phyloP scores from a whole-genome alignment of 2,329 filamentous ascomycete genomes.

The Xylaria hypoxylon region DNA sequence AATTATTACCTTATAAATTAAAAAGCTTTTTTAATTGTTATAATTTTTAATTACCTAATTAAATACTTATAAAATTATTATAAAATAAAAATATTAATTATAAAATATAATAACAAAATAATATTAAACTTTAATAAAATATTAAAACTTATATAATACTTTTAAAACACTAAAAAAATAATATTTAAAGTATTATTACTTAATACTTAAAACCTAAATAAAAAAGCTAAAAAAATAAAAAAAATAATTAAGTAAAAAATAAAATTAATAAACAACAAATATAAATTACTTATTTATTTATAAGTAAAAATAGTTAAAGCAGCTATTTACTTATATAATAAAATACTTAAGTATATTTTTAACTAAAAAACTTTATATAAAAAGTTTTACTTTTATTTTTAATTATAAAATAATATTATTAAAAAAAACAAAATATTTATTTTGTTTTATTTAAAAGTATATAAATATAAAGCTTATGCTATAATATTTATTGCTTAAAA shows the following conservation, averaged over 20 bases:
- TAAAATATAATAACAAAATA: neutral
- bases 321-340: neutral
- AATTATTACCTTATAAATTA: neutral
- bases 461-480: no score
- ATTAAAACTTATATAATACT: neutral
- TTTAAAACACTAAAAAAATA: no score
- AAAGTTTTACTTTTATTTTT: slow-evolving; percentile 1
- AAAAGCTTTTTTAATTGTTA: neutral
- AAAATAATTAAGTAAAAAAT: neutral
- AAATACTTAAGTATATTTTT: slow-evolving; percentile 1
- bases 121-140: neutral
- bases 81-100: neutral
- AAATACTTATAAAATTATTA: slow-evolving; percentile 2
- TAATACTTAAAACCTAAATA: neutral
- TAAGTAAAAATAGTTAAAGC: neutral
- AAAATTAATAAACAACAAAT: slow-evolving; percentile 3
- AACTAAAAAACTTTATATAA: neutral
- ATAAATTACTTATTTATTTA: neutral
- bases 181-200: neutral
- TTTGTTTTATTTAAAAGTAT: no score
- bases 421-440: slow-evolving; percentile 6
- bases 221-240: neutral
- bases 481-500: no score
- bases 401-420: neutral
- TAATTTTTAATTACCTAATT: neutral